These are phyloP conservation scores for Epichloe sylvatica DNA, from an alignment of 2,329 filamentous ascomycete genomes.

Conservation along the genomic window DNA sequence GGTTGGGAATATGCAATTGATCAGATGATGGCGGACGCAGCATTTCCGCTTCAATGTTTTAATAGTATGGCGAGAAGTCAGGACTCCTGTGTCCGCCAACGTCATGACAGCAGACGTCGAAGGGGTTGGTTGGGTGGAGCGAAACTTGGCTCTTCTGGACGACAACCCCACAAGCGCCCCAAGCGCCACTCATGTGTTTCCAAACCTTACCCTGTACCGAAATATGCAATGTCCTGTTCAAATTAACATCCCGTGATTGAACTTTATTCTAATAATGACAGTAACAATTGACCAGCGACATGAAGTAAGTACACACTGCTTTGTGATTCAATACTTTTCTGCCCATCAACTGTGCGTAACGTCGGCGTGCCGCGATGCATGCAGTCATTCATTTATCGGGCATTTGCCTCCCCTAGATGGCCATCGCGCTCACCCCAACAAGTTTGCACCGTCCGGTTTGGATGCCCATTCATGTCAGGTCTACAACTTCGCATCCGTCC, in stretches of 20 bases:
- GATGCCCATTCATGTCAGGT: not conserved
- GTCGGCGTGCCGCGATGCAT: not conserved
- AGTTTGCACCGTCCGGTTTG: too few relatives aligned
- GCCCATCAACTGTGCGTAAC: not conserved
- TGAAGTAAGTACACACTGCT: not conserved
- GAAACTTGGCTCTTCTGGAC: not conserved
- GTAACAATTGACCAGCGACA: too few relatives aligned
- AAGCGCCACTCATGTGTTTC: not conserved
- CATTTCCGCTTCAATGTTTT: conserved; percentile 17
- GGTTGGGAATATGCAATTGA: conserved; percentile 15
- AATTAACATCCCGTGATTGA: too few relatives aligned
- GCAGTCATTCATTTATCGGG: not conserved
- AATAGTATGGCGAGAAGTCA: not conserved
- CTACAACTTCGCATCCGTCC: not conserved
- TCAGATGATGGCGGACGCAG: conserved; percentile 14
- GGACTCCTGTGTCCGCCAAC: conserved; percentile 1
- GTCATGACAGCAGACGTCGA: conserved; percentile 4
- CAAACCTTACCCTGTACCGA: too few relatives aligned
- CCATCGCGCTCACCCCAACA: too few relatives aligned
- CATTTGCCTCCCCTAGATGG: too few relatives aligned
- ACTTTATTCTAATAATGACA: too few relatives aligned
- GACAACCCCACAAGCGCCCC: not conserved
- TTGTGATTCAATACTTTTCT: not conserved
- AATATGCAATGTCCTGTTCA: too few relatives aligned
- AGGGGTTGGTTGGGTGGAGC: not conserved